Evolutionary conservation across 2,329 filamentous ascomycete genomes (phyloP).

Genomic region (Hypomyces perniciosus): DNA sequence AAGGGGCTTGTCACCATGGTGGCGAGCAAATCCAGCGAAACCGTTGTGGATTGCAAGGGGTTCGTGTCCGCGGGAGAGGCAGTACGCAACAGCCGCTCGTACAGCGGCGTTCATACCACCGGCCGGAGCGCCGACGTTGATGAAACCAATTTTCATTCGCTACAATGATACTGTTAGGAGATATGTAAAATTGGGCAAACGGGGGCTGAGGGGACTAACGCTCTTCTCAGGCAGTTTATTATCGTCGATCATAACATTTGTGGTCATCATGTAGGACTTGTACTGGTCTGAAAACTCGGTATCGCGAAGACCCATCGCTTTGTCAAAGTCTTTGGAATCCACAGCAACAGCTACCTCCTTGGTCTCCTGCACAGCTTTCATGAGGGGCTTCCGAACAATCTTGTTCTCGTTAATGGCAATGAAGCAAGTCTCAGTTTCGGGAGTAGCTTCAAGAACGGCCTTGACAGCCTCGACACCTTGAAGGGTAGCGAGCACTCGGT

Average conservation of each 20-base stretch:
- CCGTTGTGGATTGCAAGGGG: slow-evolving; percentile 93
- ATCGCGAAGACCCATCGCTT: slow-evolving; percentile 82
- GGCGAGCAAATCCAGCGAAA: slow-evolving; percentile 86
- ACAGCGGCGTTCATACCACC: slow-evolving; percentile 98
- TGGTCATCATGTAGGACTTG: slow-evolving; percentile 84
- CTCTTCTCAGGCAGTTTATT: slow-evolving; percentile 64
- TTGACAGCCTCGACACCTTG: slow-evolving; percentile 94
- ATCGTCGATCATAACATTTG: slow-evolving; percentile 66
- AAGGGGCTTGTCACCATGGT: slow-evolving; percentile 76
- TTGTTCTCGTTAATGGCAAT: slow-evolving; percentile 98
- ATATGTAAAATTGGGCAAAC: neutral
- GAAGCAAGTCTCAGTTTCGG: slow-evolving; percentile 85
- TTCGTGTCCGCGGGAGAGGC: slow-evolving; percentile 83
- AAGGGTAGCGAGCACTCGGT: slow-evolving; percentile 85
- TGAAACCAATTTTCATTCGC: slow-evolving; percentile 90
- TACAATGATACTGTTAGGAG: slow-evolving; percentile 27
- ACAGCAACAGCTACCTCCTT: slow-evolving; percentile 80
- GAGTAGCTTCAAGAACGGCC: slow-evolving; percentile 81
- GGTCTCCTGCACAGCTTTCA: slow-evolving; percentile 83
- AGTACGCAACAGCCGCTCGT: slow-evolving; percentile 88
- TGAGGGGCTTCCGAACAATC: slow-evolving; percentile 81
- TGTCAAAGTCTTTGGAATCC: slow-evolving; percentile 75
- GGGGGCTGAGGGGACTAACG: slow-evolving; percentile 40
- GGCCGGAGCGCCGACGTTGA: slow-evolving; percentile 93
- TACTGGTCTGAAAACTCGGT: slow-evolving; percentile 93